phyloP scores from a whole-genome alignment of 805 yeast genomes.

The Candida sakaeoensis region DNA sequence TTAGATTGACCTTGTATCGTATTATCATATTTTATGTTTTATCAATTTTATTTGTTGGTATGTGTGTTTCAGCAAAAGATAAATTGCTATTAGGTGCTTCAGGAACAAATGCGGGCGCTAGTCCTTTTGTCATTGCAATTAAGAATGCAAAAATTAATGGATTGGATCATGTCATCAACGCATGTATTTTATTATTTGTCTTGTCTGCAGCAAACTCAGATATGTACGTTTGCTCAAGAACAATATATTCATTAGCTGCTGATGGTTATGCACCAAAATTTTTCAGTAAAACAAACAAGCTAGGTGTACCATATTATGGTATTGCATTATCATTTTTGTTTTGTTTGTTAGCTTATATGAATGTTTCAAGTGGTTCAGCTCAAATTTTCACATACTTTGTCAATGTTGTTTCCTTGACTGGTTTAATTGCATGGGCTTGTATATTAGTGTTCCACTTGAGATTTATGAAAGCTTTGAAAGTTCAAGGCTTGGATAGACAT shows the following conservation, averaged over 20 bases:
- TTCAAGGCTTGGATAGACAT: slow-evolving; percentile 59
- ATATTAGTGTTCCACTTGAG: slow-evolving; percentile 64
- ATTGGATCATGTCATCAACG: slow-evolving; percentile 73
- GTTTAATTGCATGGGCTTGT: slow-evolving; percentile 71
- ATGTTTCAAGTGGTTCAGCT: slow-evolving; percentile 52
- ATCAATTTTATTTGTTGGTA: slow-evolving; percentile 60
- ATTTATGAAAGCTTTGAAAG: slow-evolving; percentile 62
- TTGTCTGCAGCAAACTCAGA: slow-evolving; percentile 81
- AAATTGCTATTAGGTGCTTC: slow-evolving; percentile 48
- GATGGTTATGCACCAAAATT: slow-evolving; percentile 72
- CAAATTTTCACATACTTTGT: slow-evolving; percentile 66
- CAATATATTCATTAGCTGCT: slow-evolving; percentile 65
- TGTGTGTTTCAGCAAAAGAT: slow-evolving; percentile 62
- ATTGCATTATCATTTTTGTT: slow-evolving; percentile 48
- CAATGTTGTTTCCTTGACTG: slow-evolving; percentile 72
- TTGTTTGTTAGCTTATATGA: slow-evolving; percentile 69
- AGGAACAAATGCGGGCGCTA: slow-evolving; percentile 62
- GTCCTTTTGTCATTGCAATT: slow-evolving; percentile 84
- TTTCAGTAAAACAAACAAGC: slow-evolving; percentile 59
- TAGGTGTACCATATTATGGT: slow-evolving; percentile 70
- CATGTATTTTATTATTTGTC: slow-evolving; percentile 70
- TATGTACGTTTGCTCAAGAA: slow-evolving; percentile 73
- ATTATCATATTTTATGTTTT: slow-evolving; percentile 60
- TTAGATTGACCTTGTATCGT: slow-evolving; percentile 66
- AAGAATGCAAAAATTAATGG: slow-evolving; percentile 60